Conservation (phyloP, 805 yeast genomes). For the Candida ipomoeae region DNA sequence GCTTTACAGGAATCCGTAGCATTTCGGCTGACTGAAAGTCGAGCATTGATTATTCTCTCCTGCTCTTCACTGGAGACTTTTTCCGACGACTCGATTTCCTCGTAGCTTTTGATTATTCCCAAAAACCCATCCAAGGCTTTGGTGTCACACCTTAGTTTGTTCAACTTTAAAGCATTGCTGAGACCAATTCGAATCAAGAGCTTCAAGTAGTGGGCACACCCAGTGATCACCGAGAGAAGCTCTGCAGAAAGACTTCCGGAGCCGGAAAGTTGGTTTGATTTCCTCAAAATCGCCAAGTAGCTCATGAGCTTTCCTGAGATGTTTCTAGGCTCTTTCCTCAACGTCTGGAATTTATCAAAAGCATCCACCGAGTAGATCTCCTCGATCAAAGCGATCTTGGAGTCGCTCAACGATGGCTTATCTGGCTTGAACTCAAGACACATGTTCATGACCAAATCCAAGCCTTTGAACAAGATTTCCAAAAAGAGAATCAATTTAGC, state of each 20-base stretch:
- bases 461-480: slow-evolving; percentile 71
- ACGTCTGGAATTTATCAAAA: slow-evolving; percentile 27
- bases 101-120: slow-evolving; percentile 41
- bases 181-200: slow-evolving; percentile 78
- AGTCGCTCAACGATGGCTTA: slow-evolving; percentile 15
- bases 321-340: slow-evolving; percentile 70
- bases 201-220: slow-evolving; percentile 89
- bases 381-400: slow-evolving; percentile 15
- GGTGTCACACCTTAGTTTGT: slow-evolving; percentile 53
- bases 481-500: slow-evolving; percentile 69
- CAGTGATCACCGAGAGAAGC: slow-evolving; percentile 76
- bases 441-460: slow-evolving; percentile 47
- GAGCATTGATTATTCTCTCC: slow-evolving; percentile 8
- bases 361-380: slow-evolving; percentile 23
- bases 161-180: slow-evolving; percentile 66
- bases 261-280: slow-evolving; percentile 38
- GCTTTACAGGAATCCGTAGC: slow-evolving; percentile 72
- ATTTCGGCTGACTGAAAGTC: slow-evolving; percentile 47
- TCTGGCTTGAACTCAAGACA: slow-evolving; percentile 17
- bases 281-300: slow-evolving; percentile 77
- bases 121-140: slow-evolving; percentile 63
- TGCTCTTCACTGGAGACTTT: slow-evolving; percentile 9
- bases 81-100: slow-evolving; percentile 16
- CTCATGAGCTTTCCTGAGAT: slow-evolving; percentile 87
- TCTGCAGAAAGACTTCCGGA: slow-evolving; percentile 55